Percentiles rank a stretch among this genome's conserved stretches.
These are phyloP conservation scores for Arachnomyces sp. DNA, from an alignment of 2,329 filamentous ascomycete species.

Conservation along the genomic window DNA sequence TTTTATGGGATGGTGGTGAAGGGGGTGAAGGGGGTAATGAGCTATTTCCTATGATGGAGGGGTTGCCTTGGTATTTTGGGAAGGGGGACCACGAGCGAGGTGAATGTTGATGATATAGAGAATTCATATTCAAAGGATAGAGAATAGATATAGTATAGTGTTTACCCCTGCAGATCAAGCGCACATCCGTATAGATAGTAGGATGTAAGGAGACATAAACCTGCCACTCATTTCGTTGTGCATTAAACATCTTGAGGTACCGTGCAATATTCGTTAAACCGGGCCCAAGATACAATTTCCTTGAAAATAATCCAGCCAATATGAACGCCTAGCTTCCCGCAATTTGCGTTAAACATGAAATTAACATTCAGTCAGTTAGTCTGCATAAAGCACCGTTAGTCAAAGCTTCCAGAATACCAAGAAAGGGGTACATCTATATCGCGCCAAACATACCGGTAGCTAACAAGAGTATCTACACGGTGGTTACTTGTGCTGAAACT, in stretches of 20 bases:
- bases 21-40: slow-evolving; percentile 17
- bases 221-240: too few species aligned
- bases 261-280: not conserved
- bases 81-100: too few species aligned
- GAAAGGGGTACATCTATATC: not conserved
- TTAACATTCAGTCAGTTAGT: too few species aligned
- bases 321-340: not conserved
- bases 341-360: too few species aligned
- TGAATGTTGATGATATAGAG: too few species aligned
- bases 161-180: too few species aligned
- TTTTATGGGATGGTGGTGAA: slow-evolving; percentile 23
- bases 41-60: slow-evolving; percentile 19
- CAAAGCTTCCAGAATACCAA: not conserved
- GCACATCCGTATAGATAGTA: too few species aligned
- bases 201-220: too few species aligned
- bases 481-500: slow-evolving; percentile 96
- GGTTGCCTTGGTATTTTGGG: slow-evolving; percentile 24
- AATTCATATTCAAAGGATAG: too few species aligned
- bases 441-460: slow-evolving; percentile 61
- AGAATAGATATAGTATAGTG: too few species aligned
- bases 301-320: not conserved
- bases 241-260: too few species aligned
- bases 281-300: not conserved
- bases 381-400: too few species aligned
- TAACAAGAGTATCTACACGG: slow-evolving; percentile 88